Conservation (phyloP, 75 land plant species). For the Picea glauca region DNA sequence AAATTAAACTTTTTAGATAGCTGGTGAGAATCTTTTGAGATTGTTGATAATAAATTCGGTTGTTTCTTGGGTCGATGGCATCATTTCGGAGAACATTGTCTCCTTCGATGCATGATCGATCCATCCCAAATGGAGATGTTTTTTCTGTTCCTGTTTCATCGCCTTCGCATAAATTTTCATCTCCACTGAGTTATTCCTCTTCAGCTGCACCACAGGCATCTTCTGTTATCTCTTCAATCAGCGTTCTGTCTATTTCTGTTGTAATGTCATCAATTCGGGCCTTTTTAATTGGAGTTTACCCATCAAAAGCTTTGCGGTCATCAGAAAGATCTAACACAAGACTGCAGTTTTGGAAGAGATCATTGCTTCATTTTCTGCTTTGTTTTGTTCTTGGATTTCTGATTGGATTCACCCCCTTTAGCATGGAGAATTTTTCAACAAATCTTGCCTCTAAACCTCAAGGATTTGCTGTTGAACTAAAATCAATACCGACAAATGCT, state of each 20-base stretch:
- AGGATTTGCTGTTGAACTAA: slow-evolving; percentile 30
- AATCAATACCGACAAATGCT: slow-evolving; percentile 1
- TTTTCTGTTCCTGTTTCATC: slow-evolving; percentile 24
- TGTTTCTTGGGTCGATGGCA: slow-evolving; percentile 26
- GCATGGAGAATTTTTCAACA: slow-evolving; percentile 26
- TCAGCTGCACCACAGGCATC: slow-evolving; percentile 17
- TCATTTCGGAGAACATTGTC: slow-evolving; percentile 50
- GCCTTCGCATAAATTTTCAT: slow-evolving; percentile 26
- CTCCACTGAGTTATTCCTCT: slow-evolving; percentile 19
- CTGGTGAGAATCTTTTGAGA: too few species aligned
- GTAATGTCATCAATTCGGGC: slow-evolving; percentile 7
- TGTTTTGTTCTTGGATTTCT: slow-evolving; percentile 61
- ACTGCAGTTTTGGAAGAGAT: slow-evolving; percentile 41
- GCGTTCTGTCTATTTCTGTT: slow-evolving; percentile 11
- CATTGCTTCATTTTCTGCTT: slow-evolving; percentile 36
- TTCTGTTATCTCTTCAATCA: background rate
- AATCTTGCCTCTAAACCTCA: slow-evolving; percentile 31
- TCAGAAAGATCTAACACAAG: slow-evolving; percentile 37
- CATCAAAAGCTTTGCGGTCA: slow-evolving; percentile 22
- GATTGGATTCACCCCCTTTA: slow-evolving; percentile 50
- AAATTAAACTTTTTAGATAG: too few species aligned
- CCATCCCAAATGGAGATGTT: slow-evolving; percentile 31
- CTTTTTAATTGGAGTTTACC: slow-evolving; percentile 14
- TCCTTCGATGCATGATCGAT: slow-evolving; percentile 28
- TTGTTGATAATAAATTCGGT: too few species aligned